Percentiles rank a stretch among this genome's conserved stretches.
phyloP scores from a whole-genome alignment of 768 basidiomycete species.

The Sporobolomyces roseus region DNA sequence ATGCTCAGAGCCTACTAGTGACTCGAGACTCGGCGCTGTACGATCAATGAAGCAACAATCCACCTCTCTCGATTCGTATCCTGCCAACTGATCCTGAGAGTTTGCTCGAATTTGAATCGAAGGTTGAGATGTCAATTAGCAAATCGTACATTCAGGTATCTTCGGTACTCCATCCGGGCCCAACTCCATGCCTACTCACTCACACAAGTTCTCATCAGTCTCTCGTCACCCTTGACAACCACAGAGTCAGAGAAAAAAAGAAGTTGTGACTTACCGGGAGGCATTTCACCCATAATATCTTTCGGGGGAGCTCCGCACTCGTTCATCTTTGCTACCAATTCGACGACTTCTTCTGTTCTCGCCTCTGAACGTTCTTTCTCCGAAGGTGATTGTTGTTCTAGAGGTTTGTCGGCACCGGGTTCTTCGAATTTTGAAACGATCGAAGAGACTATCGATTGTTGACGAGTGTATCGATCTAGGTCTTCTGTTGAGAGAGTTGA shows the following conservation, averaged over 20 bases:
- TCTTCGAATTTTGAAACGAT: conserved; percentile 67
- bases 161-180: conserved; percentile 59
- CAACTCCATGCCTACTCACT: conserved; percentile 47
- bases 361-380: conserved; percentile 48
- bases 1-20: too few species aligned
- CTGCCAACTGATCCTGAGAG: too few species aligned
- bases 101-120: too few species aligned
- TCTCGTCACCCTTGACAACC: background rate
- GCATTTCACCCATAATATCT: conserved; percentile 78
- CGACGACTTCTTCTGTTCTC: conserved; percentile 56
- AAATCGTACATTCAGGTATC: conserved; percentile 47
- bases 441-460: conserved; percentile 58
- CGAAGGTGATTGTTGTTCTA: background rate
- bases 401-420: conserved; percentile 54
- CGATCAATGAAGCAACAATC: too few species aligned
- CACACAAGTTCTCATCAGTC: background rate
- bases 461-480: conserved; percentile 61
- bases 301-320: conserved; percentile 68
- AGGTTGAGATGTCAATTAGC: too few species aligned
- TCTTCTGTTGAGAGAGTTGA: conserved; percentile 59
- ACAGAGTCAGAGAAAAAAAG: background rate
- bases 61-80: too few species aligned
- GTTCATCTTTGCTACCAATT: conserved; percentile 82
- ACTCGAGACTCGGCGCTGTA: too few species aligned
- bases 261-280: conserved; percentile 55